These are phyloP conservation scores for Staphylotrichum longicolle DNA, from an alignment of 495 filamentous ascomycete genomes.

Conservation along the genomic window DNA sequence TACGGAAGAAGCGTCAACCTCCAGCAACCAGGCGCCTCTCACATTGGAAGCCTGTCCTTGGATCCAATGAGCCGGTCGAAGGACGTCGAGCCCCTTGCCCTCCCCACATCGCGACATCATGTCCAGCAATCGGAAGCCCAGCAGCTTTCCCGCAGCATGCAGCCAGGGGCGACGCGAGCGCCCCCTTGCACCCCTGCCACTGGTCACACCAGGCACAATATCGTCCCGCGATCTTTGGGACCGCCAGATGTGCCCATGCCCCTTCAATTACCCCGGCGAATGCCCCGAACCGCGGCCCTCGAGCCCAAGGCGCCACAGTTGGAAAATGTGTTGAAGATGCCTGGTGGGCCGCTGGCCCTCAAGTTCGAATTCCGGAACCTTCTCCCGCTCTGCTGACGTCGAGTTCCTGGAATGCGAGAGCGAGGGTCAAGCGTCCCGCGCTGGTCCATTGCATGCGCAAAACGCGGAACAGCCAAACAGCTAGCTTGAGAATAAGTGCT, in stretches of 20 bases:
- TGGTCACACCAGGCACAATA: slow-evolving; percentile 26
- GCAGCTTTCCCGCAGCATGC: slow-evolving; percentile 12
- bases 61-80: background rate
- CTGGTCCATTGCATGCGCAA: too few relatives aligned
- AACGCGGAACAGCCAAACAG: too few relatives aligned
- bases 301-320: background rate
- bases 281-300: background rate
- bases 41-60: background rate
- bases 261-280: slow-evolving; percentile 25
- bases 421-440: background rate
- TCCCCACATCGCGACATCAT: background rate
- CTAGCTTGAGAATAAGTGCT: too few relatives aligned
- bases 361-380: slow-evolving; percentile 29
- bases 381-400: slow-evolving; percentile 20
- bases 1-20: too few relatives aligned
- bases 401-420: background rate
- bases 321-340: background rate
- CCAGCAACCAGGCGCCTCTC: too few relatives aligned
- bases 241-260: slow-evolving; percentile 8
- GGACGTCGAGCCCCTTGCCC: background rate
- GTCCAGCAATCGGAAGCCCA: slow-evolving; percentile 23
- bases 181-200: background rate
- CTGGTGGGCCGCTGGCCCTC: background rate
- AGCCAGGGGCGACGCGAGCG: slow-evolving; percentile 13
- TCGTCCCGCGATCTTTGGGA: slow-evolving; percentile 22